Conservation (phyloP, 2,329 filamentous ascomycete genomes). For the Aspergillus amoenus region DNA sequence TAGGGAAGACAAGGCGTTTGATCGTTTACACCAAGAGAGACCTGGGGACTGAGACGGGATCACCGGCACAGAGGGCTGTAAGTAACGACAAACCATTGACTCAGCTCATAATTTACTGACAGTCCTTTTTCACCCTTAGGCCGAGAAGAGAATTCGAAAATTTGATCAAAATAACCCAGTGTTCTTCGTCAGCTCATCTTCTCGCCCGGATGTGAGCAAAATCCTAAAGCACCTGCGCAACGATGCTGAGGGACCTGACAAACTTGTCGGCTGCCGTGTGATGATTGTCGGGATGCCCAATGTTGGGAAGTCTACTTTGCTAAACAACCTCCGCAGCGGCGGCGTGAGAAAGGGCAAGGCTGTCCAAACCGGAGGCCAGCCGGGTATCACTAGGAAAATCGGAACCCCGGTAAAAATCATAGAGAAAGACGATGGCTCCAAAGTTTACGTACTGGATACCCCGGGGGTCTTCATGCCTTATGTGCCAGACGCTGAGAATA, state of each 20-base stretch:
- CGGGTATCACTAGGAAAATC: constrained; percentile 86
- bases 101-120: not conserved
- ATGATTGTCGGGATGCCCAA: constrained; percentile 98
- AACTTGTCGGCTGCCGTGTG: constrained; percentile 77
- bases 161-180: constrained; percentile 35
- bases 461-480: constrained; percentile 96
- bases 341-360: constrained; percentile 69
- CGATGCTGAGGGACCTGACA: constrained; percentile 32
- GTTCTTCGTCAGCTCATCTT: constrained; percentile 37
- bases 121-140: constrained; percentile 17
- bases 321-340: constrained; percentile 75
- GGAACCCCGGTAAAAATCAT: constrained; percentile 79
- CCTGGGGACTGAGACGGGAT: constrained; percentile 55
- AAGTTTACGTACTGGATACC: constrained; percentile 85
- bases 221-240: constrained; percentile 35
- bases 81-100: constrained; percentile 12
- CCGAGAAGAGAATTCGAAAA: constrained; percentile 33
- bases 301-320: constrained; percentile 90
- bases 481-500: constrained; percentile 76
- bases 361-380: constrained; percentile 79
- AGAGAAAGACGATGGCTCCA: constrained; percentile 54
- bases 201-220: constrained; percentile 29
- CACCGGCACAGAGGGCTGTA: constrained; percentile 43
- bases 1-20: constrained; percentile 71
- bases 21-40: constrained; percentile 92